phyloP scores from a whole-genome alignment of 1,284 basidiomycete genomes.

The Leccinum solheimii region DNA sequence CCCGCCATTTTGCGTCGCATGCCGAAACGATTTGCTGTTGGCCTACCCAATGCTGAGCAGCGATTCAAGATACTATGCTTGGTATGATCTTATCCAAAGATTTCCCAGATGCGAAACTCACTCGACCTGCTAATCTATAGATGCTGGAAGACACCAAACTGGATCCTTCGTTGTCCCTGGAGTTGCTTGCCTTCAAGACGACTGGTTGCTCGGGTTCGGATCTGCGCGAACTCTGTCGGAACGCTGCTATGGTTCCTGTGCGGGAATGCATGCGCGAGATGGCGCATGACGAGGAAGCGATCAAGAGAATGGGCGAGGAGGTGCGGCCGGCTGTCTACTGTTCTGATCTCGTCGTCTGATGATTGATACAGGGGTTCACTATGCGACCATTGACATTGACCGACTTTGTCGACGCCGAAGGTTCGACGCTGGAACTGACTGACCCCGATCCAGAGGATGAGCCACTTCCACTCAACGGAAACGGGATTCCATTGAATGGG shows the following conservation, averaged over 20 bases:
- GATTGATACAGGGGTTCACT: constrained; percentile 61
- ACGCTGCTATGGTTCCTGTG: constrained; percentile 89
- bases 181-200: constrained; percentile 69
- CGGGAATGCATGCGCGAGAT: constrained; percentile 79
- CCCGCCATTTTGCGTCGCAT: constrained; percentile 92
- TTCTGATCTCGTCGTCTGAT: background rate
- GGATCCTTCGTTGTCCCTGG: constrained; percentile 64
- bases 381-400: constrained; percentile 67
- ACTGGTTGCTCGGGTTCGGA: constrained; percentile 90
- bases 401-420: constrained; percentile 72
- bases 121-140: constrained; percentile 40
- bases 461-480: constrained; percentile 19
- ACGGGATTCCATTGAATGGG: background rate
- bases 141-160: constrained; percentile 83
- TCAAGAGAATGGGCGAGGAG: constrained; percentile 56
- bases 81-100: constrained; percentile 44
- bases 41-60: constrained; percentile 80
- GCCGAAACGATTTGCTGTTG: constrained; percentile 96
- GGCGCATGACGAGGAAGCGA: constrained; percentile 50
- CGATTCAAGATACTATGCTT: constrained; percentile 87
- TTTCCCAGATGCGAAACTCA: background rate
- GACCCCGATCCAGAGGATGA: constrained; percentile 35
- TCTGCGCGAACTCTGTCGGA: constrained; percentile 92
- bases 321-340: constrained; percentile 37
- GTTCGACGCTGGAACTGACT: constrained; percentile 34